Percentiles rank a stretch among this genome's conserved stretches.
These are phyloP conservation scores for Dipodascopsis uninucleata DNA, from an alignment of 805 yeast genomes.

Conservation along the genomic window DNA sequence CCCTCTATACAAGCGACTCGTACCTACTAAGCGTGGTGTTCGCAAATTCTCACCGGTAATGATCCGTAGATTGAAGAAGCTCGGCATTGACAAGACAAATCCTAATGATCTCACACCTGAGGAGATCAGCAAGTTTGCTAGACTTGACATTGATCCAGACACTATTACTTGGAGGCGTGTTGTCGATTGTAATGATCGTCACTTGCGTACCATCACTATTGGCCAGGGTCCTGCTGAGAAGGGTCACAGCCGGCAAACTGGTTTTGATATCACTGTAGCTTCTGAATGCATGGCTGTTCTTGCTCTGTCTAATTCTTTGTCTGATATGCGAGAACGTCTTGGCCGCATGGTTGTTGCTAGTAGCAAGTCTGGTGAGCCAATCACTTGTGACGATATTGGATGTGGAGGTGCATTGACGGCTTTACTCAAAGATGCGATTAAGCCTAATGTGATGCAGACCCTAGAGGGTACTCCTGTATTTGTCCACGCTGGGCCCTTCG, in stretches of 20 bases:
- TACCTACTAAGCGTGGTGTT: conserved; percentile 77
- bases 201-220: conserved; percentile 80
- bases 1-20: conserved; percentile 78
- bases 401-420: conserved; percentile 96
- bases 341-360: conserved; percentile 90
- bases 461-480: conserved; percentile 96
- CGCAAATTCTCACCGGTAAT: conserved; percentile 77
- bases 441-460: conserved; percentile 96
- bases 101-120: conserved; percentile 77
- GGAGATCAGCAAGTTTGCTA: conserved; percentile 70
- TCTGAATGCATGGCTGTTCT: conserved; percentile 94
- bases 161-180: conserved; percentile 91
- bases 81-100: conserved; percentile 77
- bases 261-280: conserved; percentile 95
- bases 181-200: conserved; percentile 90
- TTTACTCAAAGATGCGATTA: conserved; percentile 88
- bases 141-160: conserved; percentile 83
- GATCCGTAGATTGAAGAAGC: conserved; percentile 67
- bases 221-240: conserved; percentile 94
- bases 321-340: conserved; percentile 81
- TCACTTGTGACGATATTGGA: conserved; percentile 92
- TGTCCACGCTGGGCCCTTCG: conserved; percentile 98
- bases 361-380: conserved; percentile 66
- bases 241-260: conserved; percentile 78
- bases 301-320: conserved; percentile 72